These are phyloP conservation scores for Boechera divaricarpa DNA, from an alignment of 345 rosid genomes.

Conservation along the genomic window DNA sequence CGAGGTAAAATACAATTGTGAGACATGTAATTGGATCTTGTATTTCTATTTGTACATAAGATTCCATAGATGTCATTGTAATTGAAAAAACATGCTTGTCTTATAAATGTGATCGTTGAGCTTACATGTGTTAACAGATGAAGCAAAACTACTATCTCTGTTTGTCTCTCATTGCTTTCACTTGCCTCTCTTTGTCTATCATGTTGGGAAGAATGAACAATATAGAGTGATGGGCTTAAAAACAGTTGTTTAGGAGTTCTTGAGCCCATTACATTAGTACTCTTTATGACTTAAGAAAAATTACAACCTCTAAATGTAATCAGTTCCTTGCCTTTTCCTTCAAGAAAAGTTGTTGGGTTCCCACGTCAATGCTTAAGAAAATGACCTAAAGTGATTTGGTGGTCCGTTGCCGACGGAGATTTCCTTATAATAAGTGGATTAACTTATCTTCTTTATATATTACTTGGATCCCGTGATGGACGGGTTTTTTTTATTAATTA, in stretches of 20 bases:
- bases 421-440: not conserved
- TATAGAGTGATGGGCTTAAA: conserved; percentile 26
- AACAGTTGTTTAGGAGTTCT: conserved; percentile 6
- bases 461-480: too few species aligned
- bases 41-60: conserved; percentile 30
- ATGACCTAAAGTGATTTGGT: conserved; percentile 13
- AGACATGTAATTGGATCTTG: conserved; percentile 21
- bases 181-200: not conserved
- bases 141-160: not conserved
- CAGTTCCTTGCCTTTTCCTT: conserved; percentile 3
- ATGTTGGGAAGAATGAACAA: not conserved
- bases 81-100: conserved; percentile 7
- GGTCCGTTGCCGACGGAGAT: conserved; percentile 13
- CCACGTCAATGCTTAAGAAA: not conserved
- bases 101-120: conserved; percentile 6
- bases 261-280: conserved; percentile 6
- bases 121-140: not conserved
- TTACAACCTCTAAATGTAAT: not conserved
- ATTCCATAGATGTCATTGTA: conserved; percentile 21
- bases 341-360: conserved; percentile 9
- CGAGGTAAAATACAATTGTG: not conserved
- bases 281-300: not conserved
- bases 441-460: not conserved
- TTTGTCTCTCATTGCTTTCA: not conserved
- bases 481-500: too few species aligned